Evolutionary conservation across 176 grass and related monocot genomes (phyloP).

Genomic region (Cenchrus americanus): DNA sequence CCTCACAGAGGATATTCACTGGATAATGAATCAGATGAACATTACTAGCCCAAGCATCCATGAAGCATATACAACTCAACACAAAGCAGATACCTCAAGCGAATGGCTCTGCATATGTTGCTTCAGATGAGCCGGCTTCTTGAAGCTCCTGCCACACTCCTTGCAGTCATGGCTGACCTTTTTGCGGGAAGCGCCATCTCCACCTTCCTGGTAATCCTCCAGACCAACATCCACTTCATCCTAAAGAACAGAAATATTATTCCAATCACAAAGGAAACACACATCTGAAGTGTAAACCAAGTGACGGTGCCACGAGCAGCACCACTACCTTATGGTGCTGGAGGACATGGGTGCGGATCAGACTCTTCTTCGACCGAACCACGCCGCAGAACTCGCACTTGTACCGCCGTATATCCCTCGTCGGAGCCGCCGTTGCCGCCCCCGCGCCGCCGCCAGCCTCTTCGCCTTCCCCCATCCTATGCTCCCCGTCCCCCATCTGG

Average conservation of each 20-base stretch:
- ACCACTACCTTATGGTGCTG: constrained; percentile 48
- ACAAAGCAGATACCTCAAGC: constrained; percentile 47
- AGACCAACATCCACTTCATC: constrained; percentile 38
- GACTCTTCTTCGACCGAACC: constrained; percentile 60
- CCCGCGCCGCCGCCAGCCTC: background rate
- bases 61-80: background rate
- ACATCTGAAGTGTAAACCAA: background rate
- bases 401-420: constrained; percentile 58
- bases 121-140: constrained; percentile 68
- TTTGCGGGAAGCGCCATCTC: background rate
- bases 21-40: background rate
- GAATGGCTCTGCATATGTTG: constrained; percentile 83
- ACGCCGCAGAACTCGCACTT: constrained; percentile 66
- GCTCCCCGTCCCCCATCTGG: constrained; percentile 26
- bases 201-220: background rate
- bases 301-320: background rate
- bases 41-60: background rate
- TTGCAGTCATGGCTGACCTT: constrained; percentile 37
- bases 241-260: constrained; percentile 18
- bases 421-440: background rate
- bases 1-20: background rate
- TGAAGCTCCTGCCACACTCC: constrained; percentile 54
- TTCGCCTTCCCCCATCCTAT: background rate
- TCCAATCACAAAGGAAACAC: background rate
- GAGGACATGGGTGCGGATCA: constrained; percentile 61